Base-by-base conservation (phyloP, 192 early-diverging fungal genomes). In the Backusella australiensis region DNA sequence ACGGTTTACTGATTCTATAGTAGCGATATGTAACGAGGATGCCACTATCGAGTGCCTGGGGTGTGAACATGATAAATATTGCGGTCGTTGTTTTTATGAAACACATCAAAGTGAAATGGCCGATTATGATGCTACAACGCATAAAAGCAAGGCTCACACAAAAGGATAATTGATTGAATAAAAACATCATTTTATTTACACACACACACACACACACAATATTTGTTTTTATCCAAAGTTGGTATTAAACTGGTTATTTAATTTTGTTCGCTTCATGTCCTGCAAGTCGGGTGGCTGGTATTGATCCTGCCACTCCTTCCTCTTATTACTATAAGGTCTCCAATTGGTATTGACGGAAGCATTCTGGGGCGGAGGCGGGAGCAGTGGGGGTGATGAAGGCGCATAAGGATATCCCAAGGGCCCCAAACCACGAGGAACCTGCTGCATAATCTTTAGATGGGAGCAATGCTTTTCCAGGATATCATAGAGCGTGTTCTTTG, bases 11-110 rank as follows among this genome's bases (percentile, higher is more conserved):
- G 15, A 17, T 11, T 39, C 38, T 71, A 36, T 46, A 17, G 38
- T 77, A 81, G 80, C 80, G 63, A 83, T 91, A 14, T 91, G 90
- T 76, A 89, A 88, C 69, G 89, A 91, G 14, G 90, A 91, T 71
- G 89, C 87, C 1, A 85, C 82, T 6, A 77, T 90, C 70, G 74
- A 70, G n/a, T 91, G 90, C 80, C 72, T 75, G 35, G 86, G 86
- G 19, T 91, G 90, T 74, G 90, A 91, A 26, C 82, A 89, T 75
- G 90, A 90, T 34, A 71, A 85, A 44, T 91, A 90, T 42, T 91
- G 89, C 49, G 59, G 79, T 34, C 72, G 69, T 5, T 91, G 90
- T 49, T 91, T 89, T 79, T 81, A 83, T 17, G 79, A 87, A 70
- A 87, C 85, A 35, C 90, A 91, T 81, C 41, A 75, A 49, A 75